phyloP scores from a whole-genome alignment of 495 filamentous ascomycete genomes.

The Xylaria flabelliformis region DNA sequence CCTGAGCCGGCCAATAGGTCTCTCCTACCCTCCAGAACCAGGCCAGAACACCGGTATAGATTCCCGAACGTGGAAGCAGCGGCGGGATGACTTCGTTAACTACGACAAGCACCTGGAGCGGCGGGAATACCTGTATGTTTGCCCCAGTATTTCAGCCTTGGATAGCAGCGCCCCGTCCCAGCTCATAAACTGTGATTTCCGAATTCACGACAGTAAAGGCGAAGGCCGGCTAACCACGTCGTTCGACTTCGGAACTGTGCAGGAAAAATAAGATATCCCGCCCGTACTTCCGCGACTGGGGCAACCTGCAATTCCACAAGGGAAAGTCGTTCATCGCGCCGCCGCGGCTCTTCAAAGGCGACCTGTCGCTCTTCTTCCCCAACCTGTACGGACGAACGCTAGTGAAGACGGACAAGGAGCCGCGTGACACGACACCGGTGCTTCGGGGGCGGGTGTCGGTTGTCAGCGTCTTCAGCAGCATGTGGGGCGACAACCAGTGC shows the following conservation, averaged over 20 bases:
- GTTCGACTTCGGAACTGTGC: conserved; percentile 10
- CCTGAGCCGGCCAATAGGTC: conserved; percentile 81
- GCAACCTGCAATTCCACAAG: conserved; percentile 76
- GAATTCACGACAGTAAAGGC: neutral
- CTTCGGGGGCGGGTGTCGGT: conserved; percentile 75
- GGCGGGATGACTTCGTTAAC: conserved; percentile 80
- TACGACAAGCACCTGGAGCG: conserved; percentile 80
- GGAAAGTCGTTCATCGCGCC: conserved; percentile 91
- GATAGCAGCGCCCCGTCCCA: neutral
- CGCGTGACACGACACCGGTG: conserved; percentile 71
- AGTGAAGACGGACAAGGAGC: conserved; percentile 44
- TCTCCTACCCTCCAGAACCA: conserved; percentile 69
- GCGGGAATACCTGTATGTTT: conserved; percentile 71
- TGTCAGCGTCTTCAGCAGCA: conserved; percentile 78
- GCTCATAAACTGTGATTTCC: neutral
- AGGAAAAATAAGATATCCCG: conserved; percentile 68
- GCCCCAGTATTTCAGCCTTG: neutral
- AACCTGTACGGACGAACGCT: conserved; percentile 85
- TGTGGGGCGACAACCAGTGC: conserved; percentile 87
- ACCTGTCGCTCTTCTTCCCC: conserved; percentile 87
- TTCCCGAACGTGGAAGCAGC: conserved; percentile 66
- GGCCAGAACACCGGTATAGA: conserved; percentile 86
- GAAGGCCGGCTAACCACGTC: conserved; percentile 21
- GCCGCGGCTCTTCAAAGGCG: conserved; percentile 72
- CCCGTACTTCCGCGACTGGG: conserved; percentile 94